These are phyloP conservation scores for Phyllostachys edulis DNA, from an alignment of 176 grass and related monocot species.

Conservation along the genomic window DNA sequence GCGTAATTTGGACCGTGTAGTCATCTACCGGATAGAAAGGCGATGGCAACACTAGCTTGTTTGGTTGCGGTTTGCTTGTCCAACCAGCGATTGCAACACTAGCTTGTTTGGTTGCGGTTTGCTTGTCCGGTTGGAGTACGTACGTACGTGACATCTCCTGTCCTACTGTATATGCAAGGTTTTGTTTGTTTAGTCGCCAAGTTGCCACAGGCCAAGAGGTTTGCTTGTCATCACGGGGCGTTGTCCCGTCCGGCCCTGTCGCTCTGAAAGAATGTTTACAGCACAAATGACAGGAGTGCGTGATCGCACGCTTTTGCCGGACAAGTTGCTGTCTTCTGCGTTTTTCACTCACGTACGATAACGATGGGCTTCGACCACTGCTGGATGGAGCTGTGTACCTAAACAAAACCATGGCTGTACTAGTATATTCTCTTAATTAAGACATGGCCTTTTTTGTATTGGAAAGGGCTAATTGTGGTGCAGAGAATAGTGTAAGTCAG, in stretches of 20 bases:
- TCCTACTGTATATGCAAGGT: background rate
- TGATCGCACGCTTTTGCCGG: background rate
- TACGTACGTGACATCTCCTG: background rate
- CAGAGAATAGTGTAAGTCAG: background rate
- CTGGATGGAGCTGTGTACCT: background rate
- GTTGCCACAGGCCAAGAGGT: background rate
- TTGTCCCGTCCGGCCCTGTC: constrained; percentile 4
- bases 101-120: background rate
- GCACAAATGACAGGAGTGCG: background rate
- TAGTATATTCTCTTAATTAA: background rate
- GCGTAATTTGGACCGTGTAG: background rate
- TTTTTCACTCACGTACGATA: background rate
- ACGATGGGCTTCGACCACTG: background rate
- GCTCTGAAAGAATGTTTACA: constrained; percentile 36
- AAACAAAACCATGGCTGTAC: background rate
- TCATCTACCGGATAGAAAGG: background rate
- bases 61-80: background rate
- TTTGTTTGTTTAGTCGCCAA: background rate
- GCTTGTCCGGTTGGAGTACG: background rate
- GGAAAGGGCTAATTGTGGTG: background rate
- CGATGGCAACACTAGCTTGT: background rate
- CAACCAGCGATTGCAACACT: background rate
- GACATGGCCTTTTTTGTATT: background rate
- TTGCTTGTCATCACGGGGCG: background rate
- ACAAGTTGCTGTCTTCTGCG: background rate